A percentile compares a stretch with the other conserved stretches of the same genome.
These are phyloP conservation scores for Coffea canephora DNA, from an alignment of 257 asterid genomes.

Conservation along the genomic window DNA sequence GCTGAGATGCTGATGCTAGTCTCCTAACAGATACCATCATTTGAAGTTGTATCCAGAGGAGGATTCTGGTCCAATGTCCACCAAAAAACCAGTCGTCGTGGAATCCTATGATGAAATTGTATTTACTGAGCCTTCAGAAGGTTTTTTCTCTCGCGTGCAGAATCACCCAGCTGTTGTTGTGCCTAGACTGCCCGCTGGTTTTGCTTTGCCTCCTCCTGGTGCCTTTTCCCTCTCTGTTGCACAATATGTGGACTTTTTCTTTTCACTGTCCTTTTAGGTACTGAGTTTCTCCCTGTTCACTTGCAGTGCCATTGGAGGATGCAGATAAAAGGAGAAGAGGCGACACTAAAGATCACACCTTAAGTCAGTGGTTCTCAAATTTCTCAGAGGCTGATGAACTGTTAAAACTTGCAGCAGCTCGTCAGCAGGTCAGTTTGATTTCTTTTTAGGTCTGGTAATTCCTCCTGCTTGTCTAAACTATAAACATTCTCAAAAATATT, in stretches of 20 bases:
- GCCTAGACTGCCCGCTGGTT: conserved; percentile 65
- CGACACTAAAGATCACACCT: conserved; percentile 75
- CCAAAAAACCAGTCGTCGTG: conserved; percentile 75
- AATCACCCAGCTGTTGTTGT: conserved; percentile 69
- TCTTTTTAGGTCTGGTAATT: not conserved
- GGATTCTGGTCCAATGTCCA: conserved; percentile 68
- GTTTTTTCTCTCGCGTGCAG: conserved; percentile 70
- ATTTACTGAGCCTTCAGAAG: conserved; percentile 75
- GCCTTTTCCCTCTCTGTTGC: conserved; percentile 20
- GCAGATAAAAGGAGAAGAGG: conserved; percentile 52
- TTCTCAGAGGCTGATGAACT: conserved; percentile 95
- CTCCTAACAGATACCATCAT: conserved; percentile 64
- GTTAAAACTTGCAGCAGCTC: conserved; percentile 88
- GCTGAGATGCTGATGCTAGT: not conserved
- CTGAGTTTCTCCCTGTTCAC: conserved; percentile 11
- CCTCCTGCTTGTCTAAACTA: not conserved
- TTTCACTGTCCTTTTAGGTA: not conserved
- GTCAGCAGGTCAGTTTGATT: conserved; percentile 68
- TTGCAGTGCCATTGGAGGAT: conserved; percentile 58
- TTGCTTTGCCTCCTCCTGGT: conserved; percentile 65
- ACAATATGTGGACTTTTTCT: not conserved
- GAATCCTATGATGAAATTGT: conserved; percentile 92
- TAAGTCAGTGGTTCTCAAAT: conserved; percentile 73
- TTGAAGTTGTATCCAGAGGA: conserved; percentile 86
- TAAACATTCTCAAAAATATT: not conserved